Percentiles rank a stretch among this genome's conserved stretches.
These are phyloP conservation scores for Bryoerythrophyllum caledonicum DNA, from an alignment of 225 moss, liverwort and hornwort species.

Conservation along the genomic window DNA sequence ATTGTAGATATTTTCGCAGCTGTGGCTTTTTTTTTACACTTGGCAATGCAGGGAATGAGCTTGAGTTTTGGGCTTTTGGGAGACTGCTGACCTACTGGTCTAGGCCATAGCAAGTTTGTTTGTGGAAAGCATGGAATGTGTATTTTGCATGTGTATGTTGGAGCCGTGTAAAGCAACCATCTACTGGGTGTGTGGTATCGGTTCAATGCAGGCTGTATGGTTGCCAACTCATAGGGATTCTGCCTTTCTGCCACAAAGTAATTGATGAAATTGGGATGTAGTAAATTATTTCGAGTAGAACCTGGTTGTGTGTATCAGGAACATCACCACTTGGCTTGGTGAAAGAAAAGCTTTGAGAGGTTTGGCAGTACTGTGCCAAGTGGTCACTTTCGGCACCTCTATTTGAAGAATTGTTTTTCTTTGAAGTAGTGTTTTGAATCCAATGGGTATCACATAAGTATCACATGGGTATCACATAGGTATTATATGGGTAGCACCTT, in stretches of 20 bases:
- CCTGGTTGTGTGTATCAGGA: background rate
- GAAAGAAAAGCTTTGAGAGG: background rate
- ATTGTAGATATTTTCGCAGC: background rate
- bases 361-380: background rate
- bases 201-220: background rate
- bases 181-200: background rate
- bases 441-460: too few species aligned
- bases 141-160: background rate
- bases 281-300: background rate
- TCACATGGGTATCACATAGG: too few species aligned
- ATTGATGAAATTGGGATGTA: background rate
- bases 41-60: slow-evolving; percentile 7
- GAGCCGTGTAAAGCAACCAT: background rate
- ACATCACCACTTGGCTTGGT: background rate
- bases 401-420: too few species aligned
- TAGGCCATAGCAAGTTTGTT: background rate
- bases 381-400: too few species aligned
- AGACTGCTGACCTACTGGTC: background rate
- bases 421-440: too few species aligned
- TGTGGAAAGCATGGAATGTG: background rate
- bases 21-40: background rate
- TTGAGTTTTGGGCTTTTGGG: background rate
- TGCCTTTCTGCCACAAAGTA: background rate
- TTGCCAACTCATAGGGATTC: background rate
- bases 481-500: too few species aligned